Percentiles rank a stretch among this genome's conserved stretches.
Conservation (phyloP, 345 rosid genomes). For the Citrus inodora region DNA sequence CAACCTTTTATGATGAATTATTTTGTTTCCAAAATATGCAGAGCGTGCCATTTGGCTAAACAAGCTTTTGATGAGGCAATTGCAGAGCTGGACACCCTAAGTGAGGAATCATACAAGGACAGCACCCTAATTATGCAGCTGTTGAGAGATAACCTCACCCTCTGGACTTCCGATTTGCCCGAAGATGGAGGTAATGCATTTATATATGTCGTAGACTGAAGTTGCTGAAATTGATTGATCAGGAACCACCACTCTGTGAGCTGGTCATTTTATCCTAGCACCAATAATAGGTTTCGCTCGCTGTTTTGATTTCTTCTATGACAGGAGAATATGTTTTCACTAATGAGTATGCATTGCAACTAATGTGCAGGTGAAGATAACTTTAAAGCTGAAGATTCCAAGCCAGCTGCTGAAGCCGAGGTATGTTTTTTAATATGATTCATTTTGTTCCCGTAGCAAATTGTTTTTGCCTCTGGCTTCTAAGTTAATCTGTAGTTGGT, state of each 20-base stretch:
- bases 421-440: conserved; percentile 23
- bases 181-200: conserved; percentile 79
- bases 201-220: background rate
- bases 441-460: background rate
- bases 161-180: conserved; percentile 99
- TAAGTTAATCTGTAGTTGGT: background rate
- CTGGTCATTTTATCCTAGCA: background rate
- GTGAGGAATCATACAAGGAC: conserved; percentile 97
- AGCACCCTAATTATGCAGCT: conserved; percentile 99
- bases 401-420: conserved; percentile 60
- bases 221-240: background rate
- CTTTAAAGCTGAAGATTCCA: conserved; percentile 68
- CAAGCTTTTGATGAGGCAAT: conserved; percentile 99
- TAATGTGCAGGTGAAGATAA: conserved; percentile 69
- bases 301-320: background rate
- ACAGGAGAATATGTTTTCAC: background rate
- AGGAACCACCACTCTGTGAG: background rate
- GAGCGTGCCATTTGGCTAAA: conserved; percentile 98
- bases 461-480: background rate
- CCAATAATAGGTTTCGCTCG: background rate
- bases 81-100: conserved; percentile 91
- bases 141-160: conserved; percentile 95
- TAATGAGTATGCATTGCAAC: background rate
- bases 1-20: background rate
- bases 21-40: conserved; percentile 27